Base-by-base conservation (phyloP, 352 stramenopile genomes). In the Halophytophthora batemanensis region DNA sequence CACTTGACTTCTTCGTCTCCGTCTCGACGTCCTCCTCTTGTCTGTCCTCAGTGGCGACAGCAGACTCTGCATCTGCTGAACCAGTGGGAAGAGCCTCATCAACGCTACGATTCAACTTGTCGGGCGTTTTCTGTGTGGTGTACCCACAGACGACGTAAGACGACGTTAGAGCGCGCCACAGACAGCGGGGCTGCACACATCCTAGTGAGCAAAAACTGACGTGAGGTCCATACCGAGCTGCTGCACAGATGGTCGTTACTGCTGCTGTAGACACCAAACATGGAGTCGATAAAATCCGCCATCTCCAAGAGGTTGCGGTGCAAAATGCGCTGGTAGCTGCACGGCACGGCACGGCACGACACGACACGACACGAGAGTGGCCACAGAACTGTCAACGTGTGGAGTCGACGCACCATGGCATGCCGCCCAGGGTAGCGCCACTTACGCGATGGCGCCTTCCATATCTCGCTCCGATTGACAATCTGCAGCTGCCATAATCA, bases 251-350 rank as follows among this genome's bases (percentile, higher is more conserved):
- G 59, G 49, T 15, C 53, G 17, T 21, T 59, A 11, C 13, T 52
- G 21, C 69, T 79, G 41, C 73, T 71, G 64, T 90, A 92, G 36
- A 92, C 78, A 19, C 81, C 77, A 54, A 86, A 92, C 47, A 79
- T 69, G 35, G 78, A 69, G 63, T 92, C 81, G 41, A 90, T 75
- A 47, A 90, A 92, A 43, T 83, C 69, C 23, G 81, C 76, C 81
- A 92, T 92, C 37, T 92, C 81, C 60, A 92, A 74, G 28, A 92
- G 50, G 39, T 90, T 79, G 22, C 72, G 74, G 43, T 92, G 81
- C 38, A 92, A 49, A 36, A 90, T 69, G 6, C 70, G 74, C 59
- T 92, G 81, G 50, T 90, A 88, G 2, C 76, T 90, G 22, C 35
- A 37, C 37, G 45, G 0, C 15, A 52, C 38, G 43, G 18, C 11